These are phyloP conservation scores for Oldenlandia corymbosa DNA, from an alignment of 257 asterid genomes.

Conservation along the genomic window DNA sequence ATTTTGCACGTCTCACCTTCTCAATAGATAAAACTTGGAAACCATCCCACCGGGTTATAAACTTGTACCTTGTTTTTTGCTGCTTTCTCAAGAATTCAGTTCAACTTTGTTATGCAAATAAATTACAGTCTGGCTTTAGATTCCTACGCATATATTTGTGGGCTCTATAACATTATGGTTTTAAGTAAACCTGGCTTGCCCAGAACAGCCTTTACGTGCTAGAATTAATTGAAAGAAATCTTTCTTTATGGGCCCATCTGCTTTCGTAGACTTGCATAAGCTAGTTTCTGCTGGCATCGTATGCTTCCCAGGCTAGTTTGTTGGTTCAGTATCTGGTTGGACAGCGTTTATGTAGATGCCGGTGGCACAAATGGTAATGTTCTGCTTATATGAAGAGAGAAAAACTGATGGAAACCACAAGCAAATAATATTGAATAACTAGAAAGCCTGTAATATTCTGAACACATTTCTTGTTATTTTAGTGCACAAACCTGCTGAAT, in stretches of 20 bases:
- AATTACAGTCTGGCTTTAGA: too few relatives aligned
- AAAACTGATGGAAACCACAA: not conserved
- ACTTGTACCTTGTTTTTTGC: not conserved
- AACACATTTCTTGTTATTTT: conserved; percentile 14
- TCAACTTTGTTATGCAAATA: not conserved
- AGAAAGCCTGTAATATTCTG: conserved; percentile 18
- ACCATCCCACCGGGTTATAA: too few relatives aligned
- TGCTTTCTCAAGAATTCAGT: not conserved
- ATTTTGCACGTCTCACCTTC: too few relatives aligned
- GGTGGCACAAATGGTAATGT: conserved; percentile 73
- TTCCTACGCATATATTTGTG: not conserved
- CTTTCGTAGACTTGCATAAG: conserved; percentile 27
- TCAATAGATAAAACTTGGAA: too few relatives aligned
- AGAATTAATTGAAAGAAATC: conserved; percentile 31
- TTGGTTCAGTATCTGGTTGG: conserved; percentile 81
- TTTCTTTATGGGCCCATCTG: conserved; percentile 22
- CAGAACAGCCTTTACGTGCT: conserved; percentile 11
- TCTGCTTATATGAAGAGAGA: conserved; percentile 6
- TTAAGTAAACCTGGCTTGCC: not conserved
- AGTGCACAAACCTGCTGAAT: conserved; percentile 88
- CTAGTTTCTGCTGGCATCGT: conserved; percentile 43
- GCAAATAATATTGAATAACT: not conserved
- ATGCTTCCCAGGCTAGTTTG: conserved; percentile 42
- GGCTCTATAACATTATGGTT: not conserved
- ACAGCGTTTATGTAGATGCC: conserved; percentile 99